Evolutionary conservation across 495 filamentous ascomycete species (phyloP).

Genomic region (Aspergillus nidulans): DNA sequence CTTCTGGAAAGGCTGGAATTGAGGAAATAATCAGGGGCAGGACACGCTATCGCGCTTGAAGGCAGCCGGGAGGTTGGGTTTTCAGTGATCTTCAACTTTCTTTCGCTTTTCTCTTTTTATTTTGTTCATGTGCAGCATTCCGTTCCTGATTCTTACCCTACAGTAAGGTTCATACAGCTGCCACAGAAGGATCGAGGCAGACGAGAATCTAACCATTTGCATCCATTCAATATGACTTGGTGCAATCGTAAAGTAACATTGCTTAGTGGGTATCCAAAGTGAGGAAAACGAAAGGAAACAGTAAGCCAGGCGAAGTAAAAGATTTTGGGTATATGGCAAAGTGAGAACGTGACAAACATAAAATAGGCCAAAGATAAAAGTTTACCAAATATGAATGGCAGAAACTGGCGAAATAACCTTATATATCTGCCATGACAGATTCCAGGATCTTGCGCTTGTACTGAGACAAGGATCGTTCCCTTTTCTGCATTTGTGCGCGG

Average conservation of each 20-base stretch:
- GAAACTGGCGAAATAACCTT: background rate
- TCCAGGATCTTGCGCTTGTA: conserved; percentile 54
- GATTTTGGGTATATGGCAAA: conserved; percentile 6
- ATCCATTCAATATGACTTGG: background rate
- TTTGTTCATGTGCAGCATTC: no score
- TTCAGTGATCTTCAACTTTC: no score
- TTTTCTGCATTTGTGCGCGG: conserved; percentile 47
- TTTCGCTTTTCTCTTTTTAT: no score
- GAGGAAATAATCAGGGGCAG: no score
- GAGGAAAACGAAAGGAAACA: conserved; percentile 10
- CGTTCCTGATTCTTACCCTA: no score
- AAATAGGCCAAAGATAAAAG: background rate
- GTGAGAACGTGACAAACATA: background rate
- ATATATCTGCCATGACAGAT: conserved; percentile 52
- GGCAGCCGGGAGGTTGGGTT: no score
- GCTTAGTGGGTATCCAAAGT: conserved; percentile 23
- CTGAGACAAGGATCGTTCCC: conserved; percentile 43
- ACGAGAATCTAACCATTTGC: background rate
- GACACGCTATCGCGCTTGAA: no score
- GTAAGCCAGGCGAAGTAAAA: conserved; percentile 1
- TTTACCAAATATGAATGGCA: background rate
- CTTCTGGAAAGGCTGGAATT: no score
- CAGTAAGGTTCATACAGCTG: no score
- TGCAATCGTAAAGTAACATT: conserved; percentile 4
- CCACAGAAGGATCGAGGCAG: no score